Evolutionary conservation across 2,329 filamentous ascomycete genomes (phyloP).

Genomic region (Cladosporium sp.): DNA sequence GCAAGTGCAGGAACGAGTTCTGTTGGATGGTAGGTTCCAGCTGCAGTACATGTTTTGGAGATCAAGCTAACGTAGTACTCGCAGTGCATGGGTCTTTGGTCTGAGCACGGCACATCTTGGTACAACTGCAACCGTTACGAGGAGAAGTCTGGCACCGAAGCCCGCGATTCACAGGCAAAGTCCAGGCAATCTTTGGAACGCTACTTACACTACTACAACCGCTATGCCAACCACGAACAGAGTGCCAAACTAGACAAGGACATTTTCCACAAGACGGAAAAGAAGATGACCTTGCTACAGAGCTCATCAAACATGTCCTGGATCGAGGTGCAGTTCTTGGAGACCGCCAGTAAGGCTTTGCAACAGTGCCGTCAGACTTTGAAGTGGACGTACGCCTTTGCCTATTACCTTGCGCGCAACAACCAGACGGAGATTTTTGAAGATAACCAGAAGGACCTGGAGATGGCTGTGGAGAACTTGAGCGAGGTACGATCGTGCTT

Average conservation of each 20-base stretch:
- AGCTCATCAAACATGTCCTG: slow-evolving; percentile 93
- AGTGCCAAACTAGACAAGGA: slow-evolving; percentile 96
- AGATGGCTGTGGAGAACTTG: slow-evolving; percentile 93
- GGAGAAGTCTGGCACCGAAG: slow-evolving; percentile 90
- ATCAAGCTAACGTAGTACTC: background rate
- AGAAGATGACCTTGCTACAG: slow-evolving; percentile 97
- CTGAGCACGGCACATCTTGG: slow-evolving; percentile 97
- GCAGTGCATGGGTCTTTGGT: slow-evolving; percentile 93
- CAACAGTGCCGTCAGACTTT: slow-evolving; percentile 97
- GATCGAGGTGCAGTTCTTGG: slow-evolving; percentile 98
- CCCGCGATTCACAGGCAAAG: slow-evolving; percentile 86
- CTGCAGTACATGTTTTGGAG: background rate
- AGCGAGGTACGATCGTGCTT: slow-evolving; percentile 59
- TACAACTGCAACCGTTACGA: slow-evolving; percentile 99
- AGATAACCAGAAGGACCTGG: slow-evolving; percentile 96
- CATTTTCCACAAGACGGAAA: slow-evolving; percentile 92
- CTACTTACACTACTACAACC: slow-evolving; percentile 99
- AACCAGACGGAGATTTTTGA: slow-evolving; percentile 97
- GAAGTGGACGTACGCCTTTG: slow-evolving; percentile 99
- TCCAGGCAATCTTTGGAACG: slow-evolving; percentile 88
- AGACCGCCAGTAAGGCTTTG: slow-evolving; percentile 87
- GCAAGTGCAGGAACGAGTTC: slow-evolving; percentile 94
- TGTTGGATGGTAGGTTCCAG: slow-evolving; percentile 75
- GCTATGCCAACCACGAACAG: slow-evolving; percentile 98
- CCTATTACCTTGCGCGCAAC: slow-evolving; percentile 94